Evolutionary conservation across 139 green algal genomes (phyloP), one percentile per base, ranked within the genome.

Genomic region (Coccomyxa sp.): DNA sequence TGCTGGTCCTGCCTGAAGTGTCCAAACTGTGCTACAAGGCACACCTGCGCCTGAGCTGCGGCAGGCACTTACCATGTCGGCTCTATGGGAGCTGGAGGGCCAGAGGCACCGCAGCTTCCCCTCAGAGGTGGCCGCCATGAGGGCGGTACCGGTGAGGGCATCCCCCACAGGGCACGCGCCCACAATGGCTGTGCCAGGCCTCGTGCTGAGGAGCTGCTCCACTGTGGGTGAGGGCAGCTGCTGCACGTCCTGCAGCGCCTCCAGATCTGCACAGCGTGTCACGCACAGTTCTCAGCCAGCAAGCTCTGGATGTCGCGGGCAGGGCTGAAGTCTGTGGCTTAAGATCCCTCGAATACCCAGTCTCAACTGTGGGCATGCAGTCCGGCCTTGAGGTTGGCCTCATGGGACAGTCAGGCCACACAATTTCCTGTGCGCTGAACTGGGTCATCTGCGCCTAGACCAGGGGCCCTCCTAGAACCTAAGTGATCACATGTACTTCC

Each of bases 111-210:
- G 69, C 16, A 36, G 39, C 16, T 18, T 4, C 7, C 84, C 84
- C 18, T 78, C n/a, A 0, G 77, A 64, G 1, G 76, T 58, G 6
- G 82, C 29, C 16, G 71, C 70, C 4, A 85, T 39, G 18, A 88
- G 55, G 0, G 77, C 84, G 18, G 84, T 73, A 16, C 84, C 81
- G 8, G 73, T 73, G 0, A 88, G 77, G 24, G 77, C 35, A 33
- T 87, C 84, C 0, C 84, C 84, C 35, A 88, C 71, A 0, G 73
- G 68, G 14, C 54, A 39, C 2, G 39, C 73, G 7, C 64, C 81
- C 24, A 68, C 76, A 24, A 83, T 24, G 7, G 40, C 68, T 24
- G 33, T 34, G 2, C 64, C 64, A 37, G 12, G 34, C 69, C 14
- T 34, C 35, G 34, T 41, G 69, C 31, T 35, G 9, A 37, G 22